A percentile compares a stretch with the other conserved stretches of the same genome.
These are phyloP conservation scores for Prosopis cineraria DNA, from an alignment of 306 rosid species.

Conservation along the genomic window DNA sequence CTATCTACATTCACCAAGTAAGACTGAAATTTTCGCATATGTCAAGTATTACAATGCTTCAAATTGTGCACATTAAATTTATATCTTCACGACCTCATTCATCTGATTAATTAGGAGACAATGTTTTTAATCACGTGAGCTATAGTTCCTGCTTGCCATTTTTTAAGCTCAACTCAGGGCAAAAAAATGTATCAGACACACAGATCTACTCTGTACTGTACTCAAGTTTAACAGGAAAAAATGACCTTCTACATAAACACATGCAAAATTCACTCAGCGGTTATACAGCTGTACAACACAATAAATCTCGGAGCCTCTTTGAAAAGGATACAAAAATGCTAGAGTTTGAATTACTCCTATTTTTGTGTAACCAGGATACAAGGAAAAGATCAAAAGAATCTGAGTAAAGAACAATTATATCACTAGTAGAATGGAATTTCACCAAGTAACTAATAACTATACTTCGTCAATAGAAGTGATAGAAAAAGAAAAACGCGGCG, in stretches of 20 bases:
- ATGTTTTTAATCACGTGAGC: neutral
- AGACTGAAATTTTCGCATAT: neutral
- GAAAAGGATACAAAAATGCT: neutral
- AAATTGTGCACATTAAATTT: neutral
- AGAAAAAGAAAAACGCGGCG: neutral
- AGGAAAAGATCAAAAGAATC: neutral
- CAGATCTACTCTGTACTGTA: neutral
- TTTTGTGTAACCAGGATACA: neutral
- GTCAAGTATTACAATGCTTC: neutral
- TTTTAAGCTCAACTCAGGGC: neutral
- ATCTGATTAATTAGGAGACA: neutral
- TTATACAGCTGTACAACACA: neutral
- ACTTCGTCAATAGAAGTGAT: neutral
- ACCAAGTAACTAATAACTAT: neutral
- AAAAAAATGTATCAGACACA: neutral
- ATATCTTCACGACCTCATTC: neutral
- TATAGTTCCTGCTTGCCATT: neutral
- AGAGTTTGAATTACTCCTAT: neutral
- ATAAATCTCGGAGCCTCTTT: too few species aligned
- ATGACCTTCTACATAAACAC: neutral
- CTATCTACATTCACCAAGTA: neutral
- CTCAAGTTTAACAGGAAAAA: neutral
- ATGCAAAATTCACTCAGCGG: neutral
- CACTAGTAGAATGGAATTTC: slow-evolving; percentile 9
- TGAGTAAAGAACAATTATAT: neutral